Percentiles rank a stretch among this genome's conserved stretches.
Conservation (phyloP, 306 rosid species). For the Purshia tridentata region DNA sequence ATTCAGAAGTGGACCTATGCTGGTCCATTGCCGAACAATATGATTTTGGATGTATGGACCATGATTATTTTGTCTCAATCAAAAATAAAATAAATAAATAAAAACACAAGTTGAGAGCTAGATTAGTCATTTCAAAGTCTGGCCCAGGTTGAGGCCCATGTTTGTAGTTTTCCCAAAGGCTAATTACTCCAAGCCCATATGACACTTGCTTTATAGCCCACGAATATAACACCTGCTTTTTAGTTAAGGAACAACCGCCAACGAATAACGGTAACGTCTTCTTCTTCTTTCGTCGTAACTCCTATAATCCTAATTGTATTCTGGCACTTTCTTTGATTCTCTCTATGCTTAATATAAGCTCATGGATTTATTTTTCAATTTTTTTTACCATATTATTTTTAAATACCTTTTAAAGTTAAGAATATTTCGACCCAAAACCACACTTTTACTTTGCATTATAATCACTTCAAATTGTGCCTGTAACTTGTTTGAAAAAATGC, state of each 20-base stretch:
- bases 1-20: no score
- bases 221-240: neutral
- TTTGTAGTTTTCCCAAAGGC: no score
- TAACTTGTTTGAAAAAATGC: constrained; percentile 36
- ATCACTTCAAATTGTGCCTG: neutral
- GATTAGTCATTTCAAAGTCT: no score
- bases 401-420: neutral
- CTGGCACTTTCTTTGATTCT: no score
- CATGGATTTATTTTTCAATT: neutral
- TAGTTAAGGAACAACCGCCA: neutral
- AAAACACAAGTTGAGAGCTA: no score
- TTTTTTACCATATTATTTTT: neutral
- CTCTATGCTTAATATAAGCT: neutral
- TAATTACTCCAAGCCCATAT: no score
- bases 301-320: neutral
- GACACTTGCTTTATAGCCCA: neutral
- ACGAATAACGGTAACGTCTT: constrained; percentile 6
- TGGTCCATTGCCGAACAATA: no score
- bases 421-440: neutral
- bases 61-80: no score
- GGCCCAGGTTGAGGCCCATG: no score
- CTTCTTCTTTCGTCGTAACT: neutral
- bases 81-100: no score
- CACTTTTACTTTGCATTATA: neutral
- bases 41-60: no score